Base-by-base conservation (phyloP, 257 asterid species). In the Osmanthus fragrans region DNA sequence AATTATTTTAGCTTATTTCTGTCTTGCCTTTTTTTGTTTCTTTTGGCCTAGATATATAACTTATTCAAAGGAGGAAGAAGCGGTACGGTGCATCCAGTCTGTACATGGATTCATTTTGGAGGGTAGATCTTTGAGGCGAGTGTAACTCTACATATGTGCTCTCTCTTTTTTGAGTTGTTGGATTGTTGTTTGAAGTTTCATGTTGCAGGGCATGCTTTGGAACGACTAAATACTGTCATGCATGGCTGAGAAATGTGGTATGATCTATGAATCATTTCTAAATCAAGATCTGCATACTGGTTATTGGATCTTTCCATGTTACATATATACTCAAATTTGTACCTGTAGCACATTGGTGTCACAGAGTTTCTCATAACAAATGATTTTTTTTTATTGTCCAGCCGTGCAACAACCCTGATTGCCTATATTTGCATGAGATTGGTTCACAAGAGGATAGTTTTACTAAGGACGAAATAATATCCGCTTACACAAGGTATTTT, bases 51-150 rank as follows among this genome's bases (percentile, higher is more conserved):
- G 99, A 87, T 93, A 95, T 89, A 90, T 93, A 63, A 95, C 99
- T 69, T 95, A 89, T 81, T 86, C 93, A 74, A 93, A 90, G 78
- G 99, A 91, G 86, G 98, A 93, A 75, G 99, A 95, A 79, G 99
- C 97, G 68, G 89, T 91, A 73, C 93, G 97, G 8, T 93, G 99
- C 82, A 95, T 95, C 81, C 99, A 91, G 88, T 86, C 94, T 5
- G 99, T 93, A 71, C 97, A 95, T 90, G 97, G 97, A 69, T 95
- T 84, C 88, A 69, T 86, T 71, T 86, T 95, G 90, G 99, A 95
- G 73, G 93, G 92, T 70, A 90, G 87, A 83, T 82, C 92, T 75
- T 82, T 95, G 85, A 93, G 86, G 99, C 87, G 68, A 83, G 89
- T 73, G 56, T 85, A 65, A 75, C 75, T 54, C 58, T 74, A 37